These are phyloP conservation scores for Stygiomarasmius scandens DNA, from an alignment of 1,284 basidiomycete species.

Conservation along the genomic window DNA sequence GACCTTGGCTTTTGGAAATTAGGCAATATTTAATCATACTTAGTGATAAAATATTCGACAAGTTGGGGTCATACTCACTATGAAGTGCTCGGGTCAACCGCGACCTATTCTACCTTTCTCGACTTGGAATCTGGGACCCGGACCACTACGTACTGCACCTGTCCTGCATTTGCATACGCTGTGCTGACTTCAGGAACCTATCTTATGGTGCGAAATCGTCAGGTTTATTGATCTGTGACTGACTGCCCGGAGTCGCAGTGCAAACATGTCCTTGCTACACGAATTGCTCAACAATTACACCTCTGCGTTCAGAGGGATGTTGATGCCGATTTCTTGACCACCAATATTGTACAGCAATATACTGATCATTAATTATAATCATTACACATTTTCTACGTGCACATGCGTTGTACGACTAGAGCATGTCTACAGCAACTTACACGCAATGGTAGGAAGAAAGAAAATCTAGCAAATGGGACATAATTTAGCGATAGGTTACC, in stretches of 20 bases:
- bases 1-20: slow-evolving; percentile 6
- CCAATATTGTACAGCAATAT: slow-evolving; percentile 31
- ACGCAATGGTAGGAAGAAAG: background rate
- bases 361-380: background rate
- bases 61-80: slow-evolving; percentile 61
- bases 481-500: slow-evolving; percentile 21
- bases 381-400: background rate
- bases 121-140: slow-evolving; percentile 41
- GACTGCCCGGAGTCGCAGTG: slow-evolving; percentile 46
- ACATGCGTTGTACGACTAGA: background rate
- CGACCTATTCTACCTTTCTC: slow-evolving; percentile 63
- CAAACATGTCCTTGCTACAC: slow-evolving; percentile 73
- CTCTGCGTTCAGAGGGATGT: slow-evolving; percentile 53
- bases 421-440: background rate
- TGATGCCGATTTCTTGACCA: slow-evolving; percentile 48
- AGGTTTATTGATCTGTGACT: background rate
- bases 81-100: slow-evolving; percentile 66
- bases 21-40: background rate
- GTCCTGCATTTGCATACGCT: slow-evolving; percentile 68
- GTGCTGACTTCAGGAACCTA: slow-evolving; percentile 61
- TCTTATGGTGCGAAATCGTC: slow-evolving; percentile 53
- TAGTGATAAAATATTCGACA: slow-evolving; percentile 66
- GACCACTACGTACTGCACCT: slow-evolving; percentile 65
- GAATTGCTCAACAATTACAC: slow-evolving; percentile 56
- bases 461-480: background rate